Evolutionary conservation across 192 early-diverging fungal genomes (phyloP), one percentile per base, ranked within the genome.

Genomic region (Entomortierella lignicola): DNA sequence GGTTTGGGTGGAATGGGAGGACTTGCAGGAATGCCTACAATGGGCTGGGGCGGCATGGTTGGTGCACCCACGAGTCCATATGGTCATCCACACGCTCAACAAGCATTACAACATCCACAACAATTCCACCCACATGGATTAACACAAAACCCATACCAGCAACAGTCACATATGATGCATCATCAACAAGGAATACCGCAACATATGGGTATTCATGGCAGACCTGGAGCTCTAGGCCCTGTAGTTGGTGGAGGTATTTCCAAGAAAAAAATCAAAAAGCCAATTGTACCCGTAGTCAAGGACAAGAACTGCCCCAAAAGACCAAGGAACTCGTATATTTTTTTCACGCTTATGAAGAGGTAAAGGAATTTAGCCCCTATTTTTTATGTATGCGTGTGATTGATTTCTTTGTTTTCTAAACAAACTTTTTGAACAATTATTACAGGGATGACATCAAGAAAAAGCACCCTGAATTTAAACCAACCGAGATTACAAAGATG

Each of bases 221-320:
- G 60, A 21, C 48, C 55, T 21, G 60, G 60, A 7, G 48, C 17
- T 29, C 10, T 67, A 54, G 73, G 60, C 8, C 60, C 64, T 17
- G 48, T 55, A 0, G 25, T 31, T 26, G 73, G 65, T 6, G 73
- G 74, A 6, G 62, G 61, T 15, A 65, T 79, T 23, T 77, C 73
- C 0, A 79, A 79, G 55, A 79, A 79, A 41, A 69, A 69, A 57
- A 23, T 44, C 27, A 79, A 79, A 62, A 55, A 51, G 27, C 42
- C 61, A 7, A 43, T 60, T 8, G 50, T 44, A 11, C 62, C 74
- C 21, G 61, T 60, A 42, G 52, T 71, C 31, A 83, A 83, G 63
- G 82, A 83, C 59, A 77, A 77, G 56, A 83, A 83, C 62, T 71
- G 75, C 44, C 82, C 82, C 29, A 83, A 83, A 63, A 67, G 66